Conservation (phyloP, 1,284 basidiomycete genomes). For the Cutaneotrichosporon daszewskae region DNA sequence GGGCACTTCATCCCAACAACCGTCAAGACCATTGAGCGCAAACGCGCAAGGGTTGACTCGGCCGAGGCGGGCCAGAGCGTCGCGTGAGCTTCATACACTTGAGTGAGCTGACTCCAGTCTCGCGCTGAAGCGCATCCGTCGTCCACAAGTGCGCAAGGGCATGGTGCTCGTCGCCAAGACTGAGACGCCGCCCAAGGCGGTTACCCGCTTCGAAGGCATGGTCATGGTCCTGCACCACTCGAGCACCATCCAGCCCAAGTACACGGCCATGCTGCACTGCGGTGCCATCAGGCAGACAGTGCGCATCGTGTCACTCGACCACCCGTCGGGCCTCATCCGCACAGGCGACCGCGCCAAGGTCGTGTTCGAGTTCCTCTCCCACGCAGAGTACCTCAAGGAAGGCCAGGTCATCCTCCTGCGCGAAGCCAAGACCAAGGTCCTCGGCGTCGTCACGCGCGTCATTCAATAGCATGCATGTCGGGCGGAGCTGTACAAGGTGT, state of each 20-base stretch:
- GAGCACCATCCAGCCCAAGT: conserved; percentile 82
- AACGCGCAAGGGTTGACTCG: conserved; percentile 72
- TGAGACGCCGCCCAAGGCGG: conserved; percentile 63
- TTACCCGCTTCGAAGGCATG: conserved; percentile 40
- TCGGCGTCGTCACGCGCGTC: conserved; percentile 42
- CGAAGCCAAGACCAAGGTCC: conserved; percentile 86
- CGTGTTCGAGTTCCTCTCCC: conserved; percentile 73
- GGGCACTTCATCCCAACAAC: conserved; percentile 78
- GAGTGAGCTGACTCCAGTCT: conserved; percentile 46
- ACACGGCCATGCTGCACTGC: conserved; percentile 58
- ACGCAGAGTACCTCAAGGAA: conserved; percentile 82
- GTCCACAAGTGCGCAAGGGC: conserved; percentile 81
- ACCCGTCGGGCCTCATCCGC: conserved; percentile 75
- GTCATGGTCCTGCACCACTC: conserved; percentile 62
- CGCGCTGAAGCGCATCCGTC: conserved; percentile 82
- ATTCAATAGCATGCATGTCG: conserved; percentile 26
- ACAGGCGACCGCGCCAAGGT: conserved; percentile 88
- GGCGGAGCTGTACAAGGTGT: not conserved
- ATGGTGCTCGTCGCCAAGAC: conserved; percentile 84
- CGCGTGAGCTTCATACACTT: conserved; percentile 48
- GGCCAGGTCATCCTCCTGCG: conserved; percentile 87
- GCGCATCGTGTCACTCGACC: conserved; percentile 78
- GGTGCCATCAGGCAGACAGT: conserved; percentile 65
- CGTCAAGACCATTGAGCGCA: conserved; percentile 90
- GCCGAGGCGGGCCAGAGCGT: conserved; percentile 95